Conservation (phyloP, 2,329 filamentous ascomycete species). For the Ophiostoma australiae region DNA sequence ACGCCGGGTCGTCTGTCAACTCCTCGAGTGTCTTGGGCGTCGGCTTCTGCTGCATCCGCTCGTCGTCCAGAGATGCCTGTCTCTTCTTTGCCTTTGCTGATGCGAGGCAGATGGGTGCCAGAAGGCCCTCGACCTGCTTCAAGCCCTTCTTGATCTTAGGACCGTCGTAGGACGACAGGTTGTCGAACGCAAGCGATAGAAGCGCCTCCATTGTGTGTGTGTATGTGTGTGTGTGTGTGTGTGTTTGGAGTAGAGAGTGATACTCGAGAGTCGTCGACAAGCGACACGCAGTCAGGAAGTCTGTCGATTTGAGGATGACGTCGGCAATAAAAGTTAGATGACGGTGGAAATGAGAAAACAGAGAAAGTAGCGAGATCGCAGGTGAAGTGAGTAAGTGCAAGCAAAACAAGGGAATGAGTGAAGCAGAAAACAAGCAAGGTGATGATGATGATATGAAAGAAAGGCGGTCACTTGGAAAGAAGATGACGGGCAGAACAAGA, state of each 20-base stretch:
- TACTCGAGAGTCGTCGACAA: background rate
- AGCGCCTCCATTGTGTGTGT: slow-evolving; percentile 72
- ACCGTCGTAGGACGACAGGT: slow-evolving; percentile 86
- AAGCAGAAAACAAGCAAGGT: background rate
- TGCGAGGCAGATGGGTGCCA: slow-evolving; percentile 90
- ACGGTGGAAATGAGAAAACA: background rate
- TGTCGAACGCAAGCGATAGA: slow-evolving; percentile 89
- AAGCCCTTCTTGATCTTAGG: slow-evolving; percentile 89
- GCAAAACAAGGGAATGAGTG: background rate
- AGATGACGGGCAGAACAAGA: slow-evolving; percentile 6
- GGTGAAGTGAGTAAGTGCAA: background rate
- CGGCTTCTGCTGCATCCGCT: slow-evolving; percentile 32
- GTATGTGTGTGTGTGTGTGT: slow-evolving; percentile 29
- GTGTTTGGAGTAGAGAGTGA: background rate
- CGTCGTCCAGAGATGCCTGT: slow-evolving; percentile 22
- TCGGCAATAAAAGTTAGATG: background rate
- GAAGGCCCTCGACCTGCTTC: slow-evolving; percentile 85
- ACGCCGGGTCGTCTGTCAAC: slow-evolving; percentile 76
- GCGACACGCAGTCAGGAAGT: background rate
- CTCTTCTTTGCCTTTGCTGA: slow-evolving; percentile 33
- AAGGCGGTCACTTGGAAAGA: slow-evolving; percentile 3
- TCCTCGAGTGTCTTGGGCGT: slow-evolving; percentile 60
- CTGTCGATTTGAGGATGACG: background rate
- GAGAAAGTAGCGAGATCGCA: background rate
- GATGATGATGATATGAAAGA: background rate